Base-by-base conservation (phyloP, 768 basidiomycete genomes). In the Coprinopsis sp. region DNA sequence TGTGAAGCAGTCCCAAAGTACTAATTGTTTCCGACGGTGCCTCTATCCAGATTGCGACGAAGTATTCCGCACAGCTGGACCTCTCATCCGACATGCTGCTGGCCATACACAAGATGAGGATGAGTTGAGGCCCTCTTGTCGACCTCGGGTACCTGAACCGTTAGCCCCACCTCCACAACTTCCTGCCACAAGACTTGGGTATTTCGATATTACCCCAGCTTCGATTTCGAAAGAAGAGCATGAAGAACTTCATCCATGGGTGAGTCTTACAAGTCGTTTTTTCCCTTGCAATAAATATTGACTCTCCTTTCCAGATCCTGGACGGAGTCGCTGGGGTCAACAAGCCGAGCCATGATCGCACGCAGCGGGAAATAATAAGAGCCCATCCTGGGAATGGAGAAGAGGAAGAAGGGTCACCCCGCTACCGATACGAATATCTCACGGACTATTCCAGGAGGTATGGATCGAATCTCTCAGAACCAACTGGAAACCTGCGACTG, bases 211-310 rank as follows among this genome's bases (percentile, higher is more conserved):
- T 46, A 64, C 76, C 10, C 63, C 68, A 42, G 63, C 74, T 31
- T 56, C 62, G 4, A 79, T 87, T 46, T 64, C 78, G n/a, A n/a
- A n/a, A n/a, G n/a, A n/a, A n/a, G n/a, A 75, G 34, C 85, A 85
- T 56, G 65, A 60, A 13, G 54, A 56, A 33, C 58, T 85, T 29
- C 74, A 71, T 11, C 73, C 73, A 49, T 78, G 76, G 79, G 85
- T 84, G n/a, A n/a, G n/a, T n/a, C n/a, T n/a, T n/a, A n/a, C n/a
- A n/a, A n/a, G n/a, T n/a, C n/a, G n/a, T n/a, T n/a, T n/a, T n/a
- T n/a, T n/a, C n/a, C n/a, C n/a, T n/a, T n/a, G n/a, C n/a, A n/a
- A n/a, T n/a, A n/a, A n/a, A n/a, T n/a, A n/a, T n/a, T n/a, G n/a
- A n/a, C n/a, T n/a, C n/a, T n/a, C n/a, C n/a, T n/a, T n/a, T n/a